phyloP scores from a whole-genome alignment of 306 rosid species.

The Datisca glomerata region DNA sequence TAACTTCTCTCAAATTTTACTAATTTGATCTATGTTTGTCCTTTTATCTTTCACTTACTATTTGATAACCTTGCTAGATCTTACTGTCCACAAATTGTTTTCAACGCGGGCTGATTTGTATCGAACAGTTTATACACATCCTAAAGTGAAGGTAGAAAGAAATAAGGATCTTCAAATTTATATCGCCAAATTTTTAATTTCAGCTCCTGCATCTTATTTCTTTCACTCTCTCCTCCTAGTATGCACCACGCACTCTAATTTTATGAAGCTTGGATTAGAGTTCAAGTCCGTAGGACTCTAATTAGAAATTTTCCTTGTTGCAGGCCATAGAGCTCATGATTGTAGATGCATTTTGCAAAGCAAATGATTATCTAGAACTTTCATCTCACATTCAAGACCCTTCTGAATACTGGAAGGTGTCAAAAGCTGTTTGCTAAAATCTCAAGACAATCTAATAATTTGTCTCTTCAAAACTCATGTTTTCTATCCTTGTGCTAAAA shows the following conservation, averaged over 20 bases:
- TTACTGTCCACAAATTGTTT: constrained; percentile 78
- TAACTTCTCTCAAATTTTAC: constrained; percentile 6
- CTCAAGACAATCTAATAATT: constrained; percentile 4
- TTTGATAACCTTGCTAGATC: constrained; percentile 41
- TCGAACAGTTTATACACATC: constrained; percentile 81
- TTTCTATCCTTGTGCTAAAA: constrained; percentile 14
- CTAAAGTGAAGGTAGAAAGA: constrained; percentile 75
- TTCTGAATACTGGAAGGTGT: constrained; percentile 89
- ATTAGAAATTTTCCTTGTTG: constrained; percentile 10
- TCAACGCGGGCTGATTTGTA: constrained; percentile 87
- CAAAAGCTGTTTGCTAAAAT: constrained; percentile 10
- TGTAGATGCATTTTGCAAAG: constrained; percentile 68
- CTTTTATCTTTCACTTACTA: constrained; percentile 17
- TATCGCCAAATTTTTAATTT: constrained; percentile 2
- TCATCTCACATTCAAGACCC: constrained; percentile 57
- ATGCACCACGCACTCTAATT: not conserved
- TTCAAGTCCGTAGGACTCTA: not conserved
- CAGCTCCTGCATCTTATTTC: not conserved
- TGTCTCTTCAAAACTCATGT: constrained; percentile 1
- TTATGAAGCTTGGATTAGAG: not conserved
- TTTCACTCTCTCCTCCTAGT: not conserved
- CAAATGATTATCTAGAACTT: constrained; percentile 55
- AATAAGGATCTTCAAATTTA: constrained; percentile 2
- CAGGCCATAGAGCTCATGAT: constrained; percentile 95
- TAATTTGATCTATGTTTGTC: constrained; percentile 8